These are phyloP conservation scores for Actinomortierella wolfii DNA, from an alignment of 371 early-diverging fungal genomes.

Conservation along the genomic window DNA sequence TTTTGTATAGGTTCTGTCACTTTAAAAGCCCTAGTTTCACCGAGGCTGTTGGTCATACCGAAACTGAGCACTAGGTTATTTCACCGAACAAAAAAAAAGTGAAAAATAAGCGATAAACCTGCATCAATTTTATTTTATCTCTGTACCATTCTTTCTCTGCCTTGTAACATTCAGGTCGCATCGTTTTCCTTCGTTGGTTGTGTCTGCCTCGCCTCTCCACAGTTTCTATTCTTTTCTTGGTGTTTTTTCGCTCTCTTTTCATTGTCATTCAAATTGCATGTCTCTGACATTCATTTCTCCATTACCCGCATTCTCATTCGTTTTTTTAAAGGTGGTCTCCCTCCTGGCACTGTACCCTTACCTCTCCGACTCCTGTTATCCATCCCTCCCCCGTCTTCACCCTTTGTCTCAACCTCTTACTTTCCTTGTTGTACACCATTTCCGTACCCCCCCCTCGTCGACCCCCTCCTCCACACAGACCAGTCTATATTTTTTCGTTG, in stretches of 20 bases:
- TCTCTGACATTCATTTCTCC: too few species aligned
- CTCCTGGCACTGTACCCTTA: not conserved
- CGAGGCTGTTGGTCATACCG: too few species aligned
- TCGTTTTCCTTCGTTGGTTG: not conserved
- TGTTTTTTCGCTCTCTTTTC: not conserved
- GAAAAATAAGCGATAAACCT: too few species aligned
- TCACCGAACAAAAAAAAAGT: too few species aligned
- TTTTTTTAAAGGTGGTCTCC: not conserved
- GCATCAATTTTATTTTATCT: not conserved
- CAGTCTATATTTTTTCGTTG: too few species aligned
- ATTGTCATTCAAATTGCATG: not conserved
- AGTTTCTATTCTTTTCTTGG: slow-evolving; percentile 1
- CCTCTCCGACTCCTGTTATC: not conserved
- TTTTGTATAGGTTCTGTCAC: too few species aligned
- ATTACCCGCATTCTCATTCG: not conserved
- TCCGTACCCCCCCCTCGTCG: not conserved
- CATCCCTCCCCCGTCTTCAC: not conserved
- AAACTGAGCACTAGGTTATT: too few species aligned
- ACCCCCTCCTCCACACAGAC: not conserved
- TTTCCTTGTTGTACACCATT: not conserved
- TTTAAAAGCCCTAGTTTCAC: too few species aligned
- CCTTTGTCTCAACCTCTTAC: not conserved
- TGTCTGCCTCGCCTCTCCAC: not conserved
- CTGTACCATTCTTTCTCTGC: not conserved
- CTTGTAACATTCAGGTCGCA: not conserved